These are phyloP conservation scores for Triticum turgidum DNA, from an alignment of 176 grass and related monocot genomes.

Conservation along the genomic window DNA sequence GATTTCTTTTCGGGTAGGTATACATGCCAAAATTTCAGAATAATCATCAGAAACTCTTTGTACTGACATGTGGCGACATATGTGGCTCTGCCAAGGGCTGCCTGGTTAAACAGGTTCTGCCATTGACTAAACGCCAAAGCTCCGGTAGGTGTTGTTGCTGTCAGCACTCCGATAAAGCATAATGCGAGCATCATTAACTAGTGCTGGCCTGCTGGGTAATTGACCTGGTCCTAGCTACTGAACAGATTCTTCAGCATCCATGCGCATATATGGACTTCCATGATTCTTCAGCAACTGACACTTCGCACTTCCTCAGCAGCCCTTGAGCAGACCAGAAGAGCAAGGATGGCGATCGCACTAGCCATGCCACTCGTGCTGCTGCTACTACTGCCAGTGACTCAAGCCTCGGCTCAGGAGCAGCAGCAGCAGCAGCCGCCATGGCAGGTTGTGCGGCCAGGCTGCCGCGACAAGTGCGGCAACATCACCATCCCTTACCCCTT, in stretches of 20 bases:
- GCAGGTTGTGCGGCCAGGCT: not conserved
- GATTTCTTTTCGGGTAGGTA: not conserved
- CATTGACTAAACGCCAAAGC: not conserved
- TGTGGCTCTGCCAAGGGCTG: not conserved
- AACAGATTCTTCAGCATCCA: not conserved
- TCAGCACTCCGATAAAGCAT: not conserved
- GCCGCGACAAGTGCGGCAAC: not conserved
- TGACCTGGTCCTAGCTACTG: not conserved
- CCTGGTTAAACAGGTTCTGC: not conserved
- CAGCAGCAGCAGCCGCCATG: not conserved
- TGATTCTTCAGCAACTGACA: not conserved
- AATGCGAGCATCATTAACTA: not conserved
- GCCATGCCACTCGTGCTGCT: not conserved
- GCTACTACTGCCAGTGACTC: not conserved
- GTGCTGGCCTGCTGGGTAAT: not conserved
- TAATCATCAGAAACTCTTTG: not conserved
- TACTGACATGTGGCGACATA: not conserved
- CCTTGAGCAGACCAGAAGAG: not conserved
- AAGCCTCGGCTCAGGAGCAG: not conserved
- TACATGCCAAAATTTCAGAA: not conserved
- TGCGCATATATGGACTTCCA: not conserved
- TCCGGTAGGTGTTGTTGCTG: not conserved
- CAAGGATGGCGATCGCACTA: not conserved
- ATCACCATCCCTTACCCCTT: slow-evolving; percentile 9
- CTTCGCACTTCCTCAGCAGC: not conserved